These are phyloP conservation scores for Globisporangium heterothallicum DNA, from an alignment of 352 stramenopile species.

Conservation along the genomic window DNA sequence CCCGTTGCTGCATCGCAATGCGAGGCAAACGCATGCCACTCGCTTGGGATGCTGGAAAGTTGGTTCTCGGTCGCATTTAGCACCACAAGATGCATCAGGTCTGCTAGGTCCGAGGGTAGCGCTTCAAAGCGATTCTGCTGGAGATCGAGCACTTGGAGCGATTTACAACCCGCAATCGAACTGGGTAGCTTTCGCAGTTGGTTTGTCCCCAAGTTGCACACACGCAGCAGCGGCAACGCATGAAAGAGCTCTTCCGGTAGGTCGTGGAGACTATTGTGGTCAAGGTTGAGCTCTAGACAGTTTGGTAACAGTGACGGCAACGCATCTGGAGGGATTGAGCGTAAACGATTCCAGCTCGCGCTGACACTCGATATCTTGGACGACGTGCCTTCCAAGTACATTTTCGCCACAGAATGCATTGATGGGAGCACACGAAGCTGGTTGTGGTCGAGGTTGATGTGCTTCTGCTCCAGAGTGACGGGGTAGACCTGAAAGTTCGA, in stretches of 20 bases:
- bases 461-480: constrained; percentile 8
- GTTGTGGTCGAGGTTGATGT: constrained; percentile 39
- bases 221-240: constrained; percentile 23
- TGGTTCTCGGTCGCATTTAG: constrained; percentile 49
- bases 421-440: constrained; percentile 23
- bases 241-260: constrained; percentile 40
- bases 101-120: constrained; percentile 22
- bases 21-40: constrained; percentile 40
- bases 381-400: constrained; percentile 14
- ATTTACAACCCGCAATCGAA: constrained; percentile 24
- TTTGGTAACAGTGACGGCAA: constrained; percentile 16
- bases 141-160: constrained; percentile 36
- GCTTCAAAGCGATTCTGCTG: constrained; percentile 39
- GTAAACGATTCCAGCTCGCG: constrained; percentile 25
- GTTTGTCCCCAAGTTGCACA: constrained; percentile 42
- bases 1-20: constrained; percentile 10
- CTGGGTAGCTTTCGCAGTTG: constrained; percentile 26
- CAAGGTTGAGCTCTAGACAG: constrained; percentile 41
- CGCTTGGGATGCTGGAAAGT: constrained; percentile 31
- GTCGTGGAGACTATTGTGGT: constrained; percentile 37
- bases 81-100: constrained; percentile 24
- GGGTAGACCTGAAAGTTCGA: constrained; percentile 21
- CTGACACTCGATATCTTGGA: constrained; percentile 22
- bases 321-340: constrained; percentile 12
- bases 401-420: background rate